Conservation (phyloP, 1,284 basidiomycete species). For the Crucibulum cyathiforme region DNA sequence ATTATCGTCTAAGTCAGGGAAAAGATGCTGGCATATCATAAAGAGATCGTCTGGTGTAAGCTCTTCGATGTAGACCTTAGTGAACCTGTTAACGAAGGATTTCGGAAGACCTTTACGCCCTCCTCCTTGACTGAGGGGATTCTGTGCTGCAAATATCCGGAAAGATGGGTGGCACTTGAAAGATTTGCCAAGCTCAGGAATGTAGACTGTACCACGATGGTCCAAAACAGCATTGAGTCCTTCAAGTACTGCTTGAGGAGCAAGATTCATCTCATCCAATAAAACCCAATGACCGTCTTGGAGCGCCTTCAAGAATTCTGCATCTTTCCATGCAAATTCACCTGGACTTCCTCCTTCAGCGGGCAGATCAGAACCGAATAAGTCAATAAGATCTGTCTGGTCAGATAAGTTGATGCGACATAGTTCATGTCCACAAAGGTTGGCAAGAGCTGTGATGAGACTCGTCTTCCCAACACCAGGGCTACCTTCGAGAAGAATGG, state of each 20-base stretch:
- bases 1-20: constrained; percentile 63
- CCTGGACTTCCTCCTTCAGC: constrained; percentile 91
- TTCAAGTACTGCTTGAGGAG: constrained; percentile 95
- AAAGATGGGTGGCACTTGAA: constrained; percentile 92
- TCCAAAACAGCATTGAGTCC: constrained; percentile 97
- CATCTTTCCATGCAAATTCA: constrained; percentile 97
- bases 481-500: constrained; percentile 95
- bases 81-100: constrained; percentile 98
- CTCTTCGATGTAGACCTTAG: constrained; percentile 94
- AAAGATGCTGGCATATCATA: constrained; percentile 80
- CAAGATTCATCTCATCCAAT: constrained; percentile 98
- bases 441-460: constrained; percentile 88
- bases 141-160: constrained; percentile 97
- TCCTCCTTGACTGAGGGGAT: constrained; percentile 95
- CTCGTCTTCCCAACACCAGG: constrained; percentile 99
- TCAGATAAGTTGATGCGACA: constrained; percentile 99
- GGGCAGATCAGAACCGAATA: constrained; percentile 97
- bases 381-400: constrained; percentile 96
- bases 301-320: constrained; percentile 93
- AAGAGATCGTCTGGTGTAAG: constrained; percentile 82
- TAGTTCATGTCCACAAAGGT: constrained; percentile 78
- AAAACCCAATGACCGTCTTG: constrained; percentile 96
- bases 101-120: constrained; percentile 97
- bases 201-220: constrained; percentile 94
- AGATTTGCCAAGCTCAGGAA: constrained; percentile 92